Conservation (phyloP, 345 rosid genomes). For the rapeseed (Brassica napus) region Da-Ae NC_063448.1:14868501-14869000, state of each 20-base stretch:
- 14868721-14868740: neutral
- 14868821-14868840: neutral
- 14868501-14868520: too few species aligned
- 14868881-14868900: neutral
- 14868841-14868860: conserved; percentile 1
- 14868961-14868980: too few species aligned
- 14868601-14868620: neutral
- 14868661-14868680: conserved; percentile 21
- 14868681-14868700: neutral
- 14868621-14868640: conserved; percentile 26
- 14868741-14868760: too few species aligned
- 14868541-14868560: too few species aligned
- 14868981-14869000: too few species aligned
- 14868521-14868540: too few species aligned
- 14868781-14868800: neutral
- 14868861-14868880: neutral
- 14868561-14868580: too few species aligned
- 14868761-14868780: too few species aligned
- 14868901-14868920: neutral
- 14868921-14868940: too few species aligned
- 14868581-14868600: too few species aligned
- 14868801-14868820: neutral
- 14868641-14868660: neutral
- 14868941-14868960: too few species aligned
- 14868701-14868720: neutral